Evolutionary conservation across 2,329 filamentous ascomycete genomes (phyloP), one percentile per base, ranked within the genome.

Genomic region (Calonectria pseudoturangicola): DNA sequence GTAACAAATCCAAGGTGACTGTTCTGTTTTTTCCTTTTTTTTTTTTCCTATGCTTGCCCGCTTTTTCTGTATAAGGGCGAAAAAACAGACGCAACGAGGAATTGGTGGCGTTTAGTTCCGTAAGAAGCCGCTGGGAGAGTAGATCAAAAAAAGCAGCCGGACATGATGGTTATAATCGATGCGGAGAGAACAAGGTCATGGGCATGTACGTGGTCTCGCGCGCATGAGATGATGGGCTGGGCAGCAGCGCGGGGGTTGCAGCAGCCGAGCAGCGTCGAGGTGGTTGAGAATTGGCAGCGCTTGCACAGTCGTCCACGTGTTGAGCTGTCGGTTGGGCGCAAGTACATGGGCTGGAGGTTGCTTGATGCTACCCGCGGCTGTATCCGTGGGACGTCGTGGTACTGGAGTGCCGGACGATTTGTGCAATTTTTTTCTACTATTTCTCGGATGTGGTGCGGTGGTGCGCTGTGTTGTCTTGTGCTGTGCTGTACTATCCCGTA

Each of bases 241-340:
- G 60, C 66, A 68, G 54, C 66, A 66, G 68, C 72, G 58, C 70
- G 65, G 64, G 70, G 48, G 66, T 58, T 63, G 51, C 39, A 63
- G 51, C 36, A 66, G 54, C 39, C 39, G 43, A 45, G 41, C 50
- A 60, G 66, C 70, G 66, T 71, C 65, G 66, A 75, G 70, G 72
- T 66, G 33, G 68, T 63, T 66, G 69, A 71, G 69, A 60, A 45
- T 50, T 67, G 33, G 43, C 30, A 51, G 28, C 41, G 51, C 50
- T 64, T 69, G 71, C 70, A 72, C 54, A 76, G 64, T 74, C 74
- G 75, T 80, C 79, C 79, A 80, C 79, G 79, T 80, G 79, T 80
- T 75, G 75, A 75, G 74, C 66, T 73, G 75, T 77, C 73, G 73
- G 71, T 80, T 79, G 78, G 78, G 77, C 75, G 76, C 73, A 50